Evolutionary conservation across 345 rosid species (phyloP), one percentile per base, ranked within the genome.

Genomic region (Lepidium didymum): DNA sequence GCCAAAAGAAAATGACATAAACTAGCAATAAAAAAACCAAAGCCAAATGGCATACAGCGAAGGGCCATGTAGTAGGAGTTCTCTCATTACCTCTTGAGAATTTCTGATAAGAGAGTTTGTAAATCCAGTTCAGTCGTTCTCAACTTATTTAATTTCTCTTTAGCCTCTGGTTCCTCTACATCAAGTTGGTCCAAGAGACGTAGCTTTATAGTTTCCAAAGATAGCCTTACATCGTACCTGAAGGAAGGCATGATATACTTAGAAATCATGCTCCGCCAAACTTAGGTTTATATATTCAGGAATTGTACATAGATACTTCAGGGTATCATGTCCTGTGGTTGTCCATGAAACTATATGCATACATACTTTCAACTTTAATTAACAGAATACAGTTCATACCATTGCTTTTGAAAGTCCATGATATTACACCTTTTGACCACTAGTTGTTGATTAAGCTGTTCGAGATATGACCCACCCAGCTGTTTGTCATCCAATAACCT

Each of bases 131-230:
- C 80, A 68, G 69, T 75, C 71, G 83, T 85, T 76, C 80, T 81
- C 74, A 90, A 63, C 68, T 83, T 83, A 37, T 71, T 80, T 43
- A 85, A 73, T 79, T 82, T 88, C 65, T 73, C 86, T 68, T 42
- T 75, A 69, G 84, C 82, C 50, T 73, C 87, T 46, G 85, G 88
- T 40, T 69, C 65, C 73, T 75, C 77, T 52, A 79, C 79, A 68
- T 76, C 80, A 14, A 90, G 72, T 56, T 80, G 79, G 67, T 88
- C 90, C 70, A 81, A 79, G 34, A 87, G 83, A 56, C 67, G 67
- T 84, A 78, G 76, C 75, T 58, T 88, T 75, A 82, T 82, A 70
- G 80, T 79, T 79, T 88, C 85, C 72, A 86, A 59, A 74, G 84
- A 69, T 41, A 47, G 74, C 58, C 79, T 79, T 27, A 59, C 65